Evolutionary conservation across 1,284 basidiomycete species (phyloP).

Genomic region (Spongispora temasekensis): DNA sequence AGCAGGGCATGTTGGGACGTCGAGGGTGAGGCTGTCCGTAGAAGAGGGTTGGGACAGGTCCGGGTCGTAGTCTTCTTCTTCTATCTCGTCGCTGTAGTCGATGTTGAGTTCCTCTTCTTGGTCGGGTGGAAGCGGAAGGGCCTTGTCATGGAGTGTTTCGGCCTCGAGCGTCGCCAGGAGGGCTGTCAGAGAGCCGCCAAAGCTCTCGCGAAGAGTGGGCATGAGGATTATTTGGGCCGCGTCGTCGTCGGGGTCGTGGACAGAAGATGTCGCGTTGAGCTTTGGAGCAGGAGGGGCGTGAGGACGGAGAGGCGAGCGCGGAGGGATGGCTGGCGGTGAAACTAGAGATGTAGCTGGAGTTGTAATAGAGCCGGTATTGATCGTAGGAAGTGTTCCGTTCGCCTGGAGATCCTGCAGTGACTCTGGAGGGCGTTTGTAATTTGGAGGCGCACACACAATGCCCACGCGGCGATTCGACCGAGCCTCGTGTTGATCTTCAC

Average conservation of each 20-base stretch:
- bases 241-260: slow-evolving; percentile 3
- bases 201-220: slow-evolving; percentile 32
- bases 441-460: slow-evolving; percentile 28
- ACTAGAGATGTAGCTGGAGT: neutral
- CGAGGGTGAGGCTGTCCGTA: slow-evolving; percentile 26
- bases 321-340: slow-evolving; percentile 32
- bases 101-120: slow-evolving; percentile 21
- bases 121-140: slow-evolving; percentile 31
- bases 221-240: slow-evolving; percentile 21
- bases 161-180: slow-evolving; percentile 33
- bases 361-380: slow-evolving; percentile 8
- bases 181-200: slow-evolving; percentile 31
- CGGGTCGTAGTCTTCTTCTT: slow-evolving; percentile 30
- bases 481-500: slow-evolving; percentile 29
- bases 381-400: slow-evolving; percentile 13
- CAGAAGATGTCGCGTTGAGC: slow-evolving; percentile 5
- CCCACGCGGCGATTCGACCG: slow-evolving; percentile 35
- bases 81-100: slow-evolving; percentile 27
- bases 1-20: slow-evolving; percentile 6
- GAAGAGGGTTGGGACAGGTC: slow-evolving; percentile 24
- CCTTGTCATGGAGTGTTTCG: slow-evolving; percentile 32
- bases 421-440: slow-evolving; percentile 37
- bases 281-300: slow-evolving; percentile 6
- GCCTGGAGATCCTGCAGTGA: slow-evolving; percentile 31
- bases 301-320: slow-evolving; percentile 33